phyloP scores from a whole-genome alignment of 345 rosid species.

The Lagerstroemia speciosa region DNA sequence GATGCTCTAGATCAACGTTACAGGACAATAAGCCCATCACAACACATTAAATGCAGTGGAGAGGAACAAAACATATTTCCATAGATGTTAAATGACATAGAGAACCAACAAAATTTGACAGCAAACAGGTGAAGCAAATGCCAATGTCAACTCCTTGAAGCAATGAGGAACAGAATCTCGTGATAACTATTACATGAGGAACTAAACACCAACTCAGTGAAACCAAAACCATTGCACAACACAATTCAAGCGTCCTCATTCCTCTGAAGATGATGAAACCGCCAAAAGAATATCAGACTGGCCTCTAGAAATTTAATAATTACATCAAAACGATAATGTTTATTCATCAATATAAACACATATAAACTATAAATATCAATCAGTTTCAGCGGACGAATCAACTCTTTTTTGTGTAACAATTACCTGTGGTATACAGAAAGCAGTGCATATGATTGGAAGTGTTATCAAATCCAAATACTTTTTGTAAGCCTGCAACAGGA shows the following conservation, averaged over 20 bases:
- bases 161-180: too few species aligned
- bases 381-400: not conserved
- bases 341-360: too few species aligned
- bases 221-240: too few species aligned
- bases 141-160: too few species aligned
- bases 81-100: not conserved
- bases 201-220: too few species aligned
- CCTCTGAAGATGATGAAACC: not conserved
- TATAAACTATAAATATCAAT: not conserved
- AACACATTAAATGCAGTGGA: not conserved
- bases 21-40: not conserved
- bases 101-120: not conserved
- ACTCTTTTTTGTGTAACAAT: not conserved
- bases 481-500: constrained; percentile 9
- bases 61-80: not conserved
- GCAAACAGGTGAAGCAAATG: too few species aligned
- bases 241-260: too few species aligned
- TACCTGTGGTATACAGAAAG: constrained; percentile 4
- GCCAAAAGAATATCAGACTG: not conserved
- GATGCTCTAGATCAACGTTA: too few species aligned
- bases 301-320: not conserved
- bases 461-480: not conserved
- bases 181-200: too few species aligned
- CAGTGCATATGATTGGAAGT: constrained; percentile 4
- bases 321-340: not conserved